These are phyloP conservation scores for Astrothelium macrocarpum DNA, from an alignment of 495 filamentous ascomycete species.

Conservation along the genomic window DNA sequence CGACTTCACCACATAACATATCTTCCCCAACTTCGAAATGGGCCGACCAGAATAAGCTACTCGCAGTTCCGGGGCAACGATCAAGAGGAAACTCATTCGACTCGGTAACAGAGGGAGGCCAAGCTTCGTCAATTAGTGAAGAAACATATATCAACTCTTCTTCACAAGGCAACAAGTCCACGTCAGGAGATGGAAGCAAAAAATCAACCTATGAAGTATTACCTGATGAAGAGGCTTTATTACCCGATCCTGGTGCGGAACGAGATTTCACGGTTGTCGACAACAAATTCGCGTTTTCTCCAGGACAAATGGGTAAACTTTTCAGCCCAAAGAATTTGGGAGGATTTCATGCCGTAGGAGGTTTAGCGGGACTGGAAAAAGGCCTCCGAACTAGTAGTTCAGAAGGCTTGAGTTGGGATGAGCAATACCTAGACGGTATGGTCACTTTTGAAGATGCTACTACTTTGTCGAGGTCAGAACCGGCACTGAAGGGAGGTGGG, in stretches of 20 bases:
- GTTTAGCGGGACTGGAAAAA: constrained; percentile 63
- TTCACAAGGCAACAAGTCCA: constrained; percentile 34
- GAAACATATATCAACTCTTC: constrained; percentile 31
- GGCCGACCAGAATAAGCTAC: constrained; percentile 47
- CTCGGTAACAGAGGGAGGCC: constrained; percentile 41
- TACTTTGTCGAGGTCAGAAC: background rate
- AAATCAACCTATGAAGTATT: constrained; percentile 23
- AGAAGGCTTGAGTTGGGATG: constrained; percentile 67
- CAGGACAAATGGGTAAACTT: constrained; percentile 69
- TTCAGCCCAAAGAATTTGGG: constrained; percentile 71
- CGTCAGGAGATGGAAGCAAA: constrained; percentile 16
- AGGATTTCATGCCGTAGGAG: constrained; percentile 72
- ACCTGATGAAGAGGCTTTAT: constrained; percentile 50
- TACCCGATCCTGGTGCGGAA: constrained; percentile 62
- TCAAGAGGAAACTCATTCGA: constrained; percentile 60
- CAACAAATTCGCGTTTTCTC: constrained; percentile 75
- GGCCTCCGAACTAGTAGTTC: constrained; percentile 61
- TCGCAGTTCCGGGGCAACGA: constrained; percentile 51
- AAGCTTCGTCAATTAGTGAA: constrained; percentile 41
- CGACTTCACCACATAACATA: constrained; percentile 84
- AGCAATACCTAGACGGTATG: constrained; percentile 49
- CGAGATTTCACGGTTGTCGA: constrained; percentile 61
- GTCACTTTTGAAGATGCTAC: constrained; percentile 65
- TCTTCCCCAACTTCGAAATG: constrained; percentile 54
- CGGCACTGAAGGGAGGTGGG: background rate